A percentile compares a stretch with the other conserved stretches of the same genome.
Conservation (phyloP, 345 rosid species). For the thale cress (Arabidopsis thaliana) region DNA sequence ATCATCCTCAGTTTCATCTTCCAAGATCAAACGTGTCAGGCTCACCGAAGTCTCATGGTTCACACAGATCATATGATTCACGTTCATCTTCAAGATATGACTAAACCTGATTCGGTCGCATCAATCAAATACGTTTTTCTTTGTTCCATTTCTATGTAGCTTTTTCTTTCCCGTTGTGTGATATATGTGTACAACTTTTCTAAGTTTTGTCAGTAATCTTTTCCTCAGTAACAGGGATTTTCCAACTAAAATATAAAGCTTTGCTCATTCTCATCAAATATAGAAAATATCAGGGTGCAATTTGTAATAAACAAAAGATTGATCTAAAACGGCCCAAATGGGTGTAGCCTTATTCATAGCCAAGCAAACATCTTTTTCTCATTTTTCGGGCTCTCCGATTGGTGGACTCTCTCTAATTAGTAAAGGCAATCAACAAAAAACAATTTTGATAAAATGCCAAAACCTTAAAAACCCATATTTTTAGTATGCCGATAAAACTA, state of each 20-base stretch:
- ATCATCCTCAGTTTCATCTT: slow-evolving; percentile 19
- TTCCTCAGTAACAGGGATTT: neutral
- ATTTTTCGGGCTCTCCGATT: too few relatives aligned
- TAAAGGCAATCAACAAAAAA: too few relatives aligned
- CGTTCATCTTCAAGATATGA: slow-evolving; percentile 37
- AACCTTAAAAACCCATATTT: too few relatives aligned
- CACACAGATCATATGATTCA: slow-evolving; percentile 38
- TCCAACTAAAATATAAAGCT: neutral
- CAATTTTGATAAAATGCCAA: too few relatives aligned
- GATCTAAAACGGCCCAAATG: too few relatives aligned
- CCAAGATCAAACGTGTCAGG: slow-evolving; percentile 25
- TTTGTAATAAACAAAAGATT: too few relatives aligned
- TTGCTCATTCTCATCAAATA: neutral
- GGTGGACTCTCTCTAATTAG: too few relatives aligned
- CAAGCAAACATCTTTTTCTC: too few relatives aligned
- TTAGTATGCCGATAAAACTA: too few relatives aligned
- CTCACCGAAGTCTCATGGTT: slow-evolving; percentile 37
- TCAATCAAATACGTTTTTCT: slow-evolving; percentile 5
- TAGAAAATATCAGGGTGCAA: too few relatives aligned
- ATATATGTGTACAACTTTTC: neutral
- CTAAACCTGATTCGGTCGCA: slow-evolving; percentile 4
- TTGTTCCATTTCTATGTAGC: neutral
- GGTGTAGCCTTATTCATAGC: too few relatives aligned
- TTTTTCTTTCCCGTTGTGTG: neutral
- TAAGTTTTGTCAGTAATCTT: neutral